Evolutionary conservation across 495 filamentous ascomycete genomes (phyloP), one percentile per base, ranked within the genome.

Genomic region (Evansstolkia leycettana): DNA sequence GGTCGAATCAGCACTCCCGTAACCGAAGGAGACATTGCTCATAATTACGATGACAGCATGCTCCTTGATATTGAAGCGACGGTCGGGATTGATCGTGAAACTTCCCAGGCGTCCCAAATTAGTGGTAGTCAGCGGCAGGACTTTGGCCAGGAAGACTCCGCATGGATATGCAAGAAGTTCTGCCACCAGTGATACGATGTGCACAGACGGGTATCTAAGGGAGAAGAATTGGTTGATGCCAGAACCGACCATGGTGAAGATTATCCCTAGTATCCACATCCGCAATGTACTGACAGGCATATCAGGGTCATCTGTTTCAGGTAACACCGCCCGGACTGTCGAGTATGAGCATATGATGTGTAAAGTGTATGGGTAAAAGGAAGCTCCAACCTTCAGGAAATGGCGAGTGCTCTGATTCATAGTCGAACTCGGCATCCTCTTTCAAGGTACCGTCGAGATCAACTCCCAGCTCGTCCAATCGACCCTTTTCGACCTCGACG

Each of bases 1-100:
- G 0, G 78, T 82, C 9, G 76, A 72, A 39, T 82, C 82, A 12
- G 78, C 75, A 31, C 79, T 76, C 2, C 77, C 78, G 12, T 73
- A 72, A 11, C 64, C 73, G 17, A 67, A 47, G 14, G 74, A 69
- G 29, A 83, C 61, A 49, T 65, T 67, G 61, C 79, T 40, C 71
- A 85, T 87, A 41, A 85, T 75, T 3, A 78, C 77, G 41, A 87
- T 82, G 40, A 87, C 61, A 3, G 76, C 70, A 62, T 87, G 82
- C 47, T 84, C 80, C 47, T 87, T 87, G 54, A 83, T 73, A 50
- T 84, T 87, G 59, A 87, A 87, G 9, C 9, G 20, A 9, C 9
- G 20, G 9, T 23, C 20, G 28, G 65, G 46, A 7, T 81, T 76
- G 5, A 77, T 78, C 41, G 84, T 84, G 19, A 84, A 42, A 17